Evolutionary conservation across 768 basidiomycete species (phyloP), one percentile per base, ranked within the genome.

Genomic region (Austroboletus festivus): DNA sequence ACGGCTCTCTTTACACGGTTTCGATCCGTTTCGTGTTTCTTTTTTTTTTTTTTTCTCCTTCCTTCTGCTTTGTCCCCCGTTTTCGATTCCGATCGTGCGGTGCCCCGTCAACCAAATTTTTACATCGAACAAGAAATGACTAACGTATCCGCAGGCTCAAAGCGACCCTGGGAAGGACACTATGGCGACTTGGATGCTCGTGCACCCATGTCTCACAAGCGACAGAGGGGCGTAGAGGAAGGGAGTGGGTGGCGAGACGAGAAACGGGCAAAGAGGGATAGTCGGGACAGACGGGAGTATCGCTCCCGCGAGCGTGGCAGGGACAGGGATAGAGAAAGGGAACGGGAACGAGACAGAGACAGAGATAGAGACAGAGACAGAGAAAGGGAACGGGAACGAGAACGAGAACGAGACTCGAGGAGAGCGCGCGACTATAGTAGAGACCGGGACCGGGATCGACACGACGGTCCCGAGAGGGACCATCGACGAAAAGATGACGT

Each of bases 61-160:
- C 22, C 16, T 21, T 10, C 47, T 38, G n/a, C 39, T 49, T 42
- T 23, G 47, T 49, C n/a, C 19, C 50, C 43, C 39, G 47, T 48
- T 38, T 40, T 42, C 41, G 54, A 52, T 50, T 51, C 33, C 72
- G 68, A 85, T 86, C 85, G 84, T 87, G 85, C 83, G 85, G 85
- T 84, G 78, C 78, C 74, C 78, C 74, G 83, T 85, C 85, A 84
- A 76, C 75, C 77, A 77, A 78, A 70, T 76, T 59, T 50, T 54
- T 51, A 46, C 38, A 55, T 48, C 55, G 58, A 64, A 44, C 60
- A 47, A 54, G 61, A 79, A 53, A 78, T 89, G 85, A 82, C 87
- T 89, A 86, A 90, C 80, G 70, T 81, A 65, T 74, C 83, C 75
- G 77, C 87, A 89, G 87, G 87, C 76, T 74, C 77, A 68, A 89